phyloP scores from a whole-genome alignment of 164 flowering plant genomes.

The Macadamia integrifolia region DNA sequence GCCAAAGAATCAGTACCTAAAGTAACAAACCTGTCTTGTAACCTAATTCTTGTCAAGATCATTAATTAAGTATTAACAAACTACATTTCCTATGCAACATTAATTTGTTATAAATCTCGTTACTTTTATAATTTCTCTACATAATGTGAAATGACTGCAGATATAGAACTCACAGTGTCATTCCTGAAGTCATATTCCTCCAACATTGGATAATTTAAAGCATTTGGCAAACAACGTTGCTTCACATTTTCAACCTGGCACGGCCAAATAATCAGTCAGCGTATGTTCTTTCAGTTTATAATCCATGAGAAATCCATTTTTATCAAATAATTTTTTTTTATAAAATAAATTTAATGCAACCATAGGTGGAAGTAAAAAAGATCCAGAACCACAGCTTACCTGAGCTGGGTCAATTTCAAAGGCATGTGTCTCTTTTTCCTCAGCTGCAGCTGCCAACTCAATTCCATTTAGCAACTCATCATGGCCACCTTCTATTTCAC shows the following conservation, averaged over 20 bases:
- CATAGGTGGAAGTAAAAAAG: no score
- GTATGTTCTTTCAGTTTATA: background rate
- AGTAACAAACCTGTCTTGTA: background rate
- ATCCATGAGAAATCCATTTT: background rate
- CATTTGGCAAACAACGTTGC: constrained; percentile 94
- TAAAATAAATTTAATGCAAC: background rate
- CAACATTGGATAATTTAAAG: constrained; percentile 93
- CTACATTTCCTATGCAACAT: background rate
- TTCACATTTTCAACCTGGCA: constrained; percentile 94
- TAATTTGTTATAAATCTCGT: background rate
- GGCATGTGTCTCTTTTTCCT: constrained; percentile 89
- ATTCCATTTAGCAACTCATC: constrained; percentile 73
- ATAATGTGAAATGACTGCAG: constrained; percentile 1
- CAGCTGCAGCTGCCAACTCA: constrained; percentile 81
- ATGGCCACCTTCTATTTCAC: constrained; percentile 65
- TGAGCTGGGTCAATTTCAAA: constrained; percentile 92
- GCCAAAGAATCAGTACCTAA: background rate
- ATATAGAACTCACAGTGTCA: constrained; percentile 67
- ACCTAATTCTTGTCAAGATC: background rate
- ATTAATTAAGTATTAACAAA: background rate
- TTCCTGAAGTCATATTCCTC: constrained; percentile 99
- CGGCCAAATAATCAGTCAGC: background rate
- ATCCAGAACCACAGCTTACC: constrained; percentile 29
- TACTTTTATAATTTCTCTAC: background rate
- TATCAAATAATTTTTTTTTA: background rate